These are phyloP conservation scores for Pyricularia grisea DNA, from an alignment of 2,329 filamentous ascomycete genomes.

Conservation along the genomic window DNA sequence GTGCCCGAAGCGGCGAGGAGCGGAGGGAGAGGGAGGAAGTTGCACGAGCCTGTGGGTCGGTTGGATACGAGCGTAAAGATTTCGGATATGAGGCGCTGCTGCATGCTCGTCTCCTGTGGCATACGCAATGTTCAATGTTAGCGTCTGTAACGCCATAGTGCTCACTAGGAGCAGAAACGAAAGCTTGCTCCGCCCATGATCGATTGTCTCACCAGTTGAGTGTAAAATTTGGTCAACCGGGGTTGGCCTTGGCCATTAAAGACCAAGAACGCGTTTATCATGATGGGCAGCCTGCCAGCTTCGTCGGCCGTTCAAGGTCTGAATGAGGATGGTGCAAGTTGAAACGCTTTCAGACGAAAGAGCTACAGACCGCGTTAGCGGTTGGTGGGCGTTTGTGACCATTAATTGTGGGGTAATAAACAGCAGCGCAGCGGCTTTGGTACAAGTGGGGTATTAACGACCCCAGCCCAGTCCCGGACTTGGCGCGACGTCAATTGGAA, in stretches of 20 bases:
- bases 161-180: not conserved
- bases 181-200: not conserved
- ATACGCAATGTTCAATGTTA: not conserved
- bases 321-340: not conserved
- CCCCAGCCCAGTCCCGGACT: not conserved
- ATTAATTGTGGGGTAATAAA: not conserved
- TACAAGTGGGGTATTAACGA: not conserved
- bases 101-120: slow-evolving; percentile 82
- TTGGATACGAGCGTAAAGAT: slow-evolving; percentile 95
- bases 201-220: slow-evolving; percentile 62
- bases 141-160: not conserved
- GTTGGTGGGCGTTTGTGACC: not conserved
- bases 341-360: not conserved
- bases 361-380: not conserved
- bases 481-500: not conserved
- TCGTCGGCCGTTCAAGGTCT: not conserved
- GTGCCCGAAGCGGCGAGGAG: slow-evolving; percentile 54
- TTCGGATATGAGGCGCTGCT: slow-evolving; percentile 92
- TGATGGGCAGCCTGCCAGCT: slow-evolving; percentile 28
- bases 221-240: slow-evolving; percentile 96
- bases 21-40: slow-evolving; percentile 78
- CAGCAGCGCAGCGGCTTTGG: not conserved
- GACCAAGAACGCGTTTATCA: slow-evolving; percentile 98
- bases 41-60: slow-evolving; percentile 84
- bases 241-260: slow-evolving; percentile 99